Evolutionary conservation across 2,329 filamentous ascomycete genomes (phyloP).

Genomic region (Cladophialophora yegresii): DNA sequence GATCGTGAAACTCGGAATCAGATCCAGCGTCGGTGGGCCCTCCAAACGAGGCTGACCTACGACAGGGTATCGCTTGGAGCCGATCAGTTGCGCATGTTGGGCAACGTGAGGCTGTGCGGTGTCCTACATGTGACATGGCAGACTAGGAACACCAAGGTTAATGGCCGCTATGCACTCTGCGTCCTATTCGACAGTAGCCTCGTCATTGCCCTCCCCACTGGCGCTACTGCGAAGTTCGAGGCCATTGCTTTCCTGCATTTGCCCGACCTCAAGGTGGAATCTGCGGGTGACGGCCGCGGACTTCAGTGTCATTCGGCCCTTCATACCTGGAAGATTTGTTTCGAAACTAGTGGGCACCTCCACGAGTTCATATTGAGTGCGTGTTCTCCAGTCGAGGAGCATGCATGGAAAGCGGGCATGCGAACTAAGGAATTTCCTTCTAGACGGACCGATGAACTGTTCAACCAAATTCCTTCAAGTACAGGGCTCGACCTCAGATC

Average conservation of each 20-base stretch:
- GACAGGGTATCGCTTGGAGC: constrained; percentile 58
- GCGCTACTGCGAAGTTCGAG: constrained; percentile 67
- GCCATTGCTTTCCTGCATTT: constrained; percentile 74
- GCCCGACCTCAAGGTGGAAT: constrained; percentile 66
- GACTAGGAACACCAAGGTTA: constrained; percentile 60
- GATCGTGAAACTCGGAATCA: constrained; percentile 68
- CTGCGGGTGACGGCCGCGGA: constrained; percentile 74
- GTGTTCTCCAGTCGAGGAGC: constrained; percentile 76
- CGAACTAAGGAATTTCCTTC: constrained; percentile 46
- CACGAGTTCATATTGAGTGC: constrained; percentile 87
- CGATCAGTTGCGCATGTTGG: constrained; percentile 74
- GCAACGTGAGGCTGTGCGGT: constrained; percentile 78
- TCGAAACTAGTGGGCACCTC: constrained; percentile 72
- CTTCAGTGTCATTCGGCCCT: constrained; percentile 83
- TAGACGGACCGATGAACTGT: constrained; percentile 14
- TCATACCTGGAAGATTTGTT: constrained; percentile 89
- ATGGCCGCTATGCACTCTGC: constrained; percentile 81
- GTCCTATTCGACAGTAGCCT: constrained; percentile 80
- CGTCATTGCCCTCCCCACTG: constrained; percentile 69
- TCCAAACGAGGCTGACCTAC: constrained; percentile 80
- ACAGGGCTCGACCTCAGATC: constrained; percentile 70
- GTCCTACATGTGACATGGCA: constrained; percentile 83
- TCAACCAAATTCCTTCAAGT: constrained; percentile 58
- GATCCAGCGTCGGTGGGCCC: constrained; percentile 78
- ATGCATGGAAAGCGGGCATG: constrained; percentile 75